Percentiles rank a stretch among this genome's conserved stretches.
Evolutionary conservation across 345 rosid species (phyloP).

Genomic region (Clausena lansium): DNA sequence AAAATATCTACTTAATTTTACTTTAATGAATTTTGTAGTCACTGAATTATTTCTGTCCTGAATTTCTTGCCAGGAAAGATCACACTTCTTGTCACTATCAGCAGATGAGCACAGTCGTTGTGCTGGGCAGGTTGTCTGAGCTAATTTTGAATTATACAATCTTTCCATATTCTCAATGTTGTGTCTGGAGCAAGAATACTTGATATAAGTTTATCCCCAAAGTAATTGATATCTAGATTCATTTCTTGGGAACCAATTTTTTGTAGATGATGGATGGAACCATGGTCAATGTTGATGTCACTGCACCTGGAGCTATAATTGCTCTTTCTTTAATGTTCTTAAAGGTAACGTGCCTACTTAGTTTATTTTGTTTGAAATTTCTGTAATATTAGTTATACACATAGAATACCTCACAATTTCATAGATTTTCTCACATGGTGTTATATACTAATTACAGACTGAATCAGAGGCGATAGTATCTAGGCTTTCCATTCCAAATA

Average conservation of each 20-base stretch:
- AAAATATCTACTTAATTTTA: conserved; percentile 4
- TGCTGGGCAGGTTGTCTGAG: conserved; percentile 65
- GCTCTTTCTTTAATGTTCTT: conserved; percentile 91
- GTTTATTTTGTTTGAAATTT: conserved; percentile 14
- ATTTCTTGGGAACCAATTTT: conserved; percentile 13
- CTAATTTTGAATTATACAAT: conserved; percentile 18
- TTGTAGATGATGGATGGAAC: conserved; percentile 79
- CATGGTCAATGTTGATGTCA: conserved; percentile 78
- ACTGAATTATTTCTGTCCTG: conserved; percentile 19
- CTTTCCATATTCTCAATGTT: conserved; percentile 1
- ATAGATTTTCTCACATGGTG: conserved; percentile 14
- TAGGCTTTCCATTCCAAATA: conserved; percentile 81
- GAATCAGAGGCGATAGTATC: conserved; percentile 76
- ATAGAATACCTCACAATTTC: neutral
- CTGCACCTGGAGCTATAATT: conserved; percentile 94
- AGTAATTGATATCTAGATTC: conserved; percentile 7
- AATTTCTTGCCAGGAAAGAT: conserved; percentile 55
- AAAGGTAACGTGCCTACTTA: conserved; percentile 48
- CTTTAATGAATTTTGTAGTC: neutral
- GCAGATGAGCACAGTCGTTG: conserved; percentile 62
- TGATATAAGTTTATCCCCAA: neutral
- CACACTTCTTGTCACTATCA: conserved; percentile 43
- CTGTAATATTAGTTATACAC: neutral
- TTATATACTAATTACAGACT: conserved; percentile 51
- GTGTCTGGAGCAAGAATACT: neutral